Percentiles rank a stretch among this genome's conserved stretches.
These are phyloP conservation scores for Xylariaceae sp. DNA, from an alignment of 2,329 filamentous ascomycete species.

Conservation along the genomic window DNA sequence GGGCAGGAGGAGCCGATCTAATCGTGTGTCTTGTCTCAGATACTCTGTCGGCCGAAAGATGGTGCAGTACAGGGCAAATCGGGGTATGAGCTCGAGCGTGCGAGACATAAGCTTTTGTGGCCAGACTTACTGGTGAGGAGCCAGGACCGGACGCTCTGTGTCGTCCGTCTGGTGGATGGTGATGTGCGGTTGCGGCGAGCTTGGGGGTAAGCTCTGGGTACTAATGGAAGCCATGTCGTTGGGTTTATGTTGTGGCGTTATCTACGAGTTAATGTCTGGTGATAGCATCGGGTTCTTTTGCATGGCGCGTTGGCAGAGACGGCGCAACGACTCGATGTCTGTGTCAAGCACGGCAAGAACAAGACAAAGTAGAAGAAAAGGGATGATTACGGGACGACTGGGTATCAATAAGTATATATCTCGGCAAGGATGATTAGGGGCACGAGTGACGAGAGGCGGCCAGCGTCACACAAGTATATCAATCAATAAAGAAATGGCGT, in stretches of 20 bases:
- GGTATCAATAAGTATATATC: too few species aligned
- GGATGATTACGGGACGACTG: too few species aligned
- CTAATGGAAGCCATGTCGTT: slow-evolving; percentile 6
- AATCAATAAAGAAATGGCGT: too few species aligned
- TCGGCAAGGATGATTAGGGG: too few species aligned
- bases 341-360: too few species aligned
- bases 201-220: slow-evolving; percentile 23
- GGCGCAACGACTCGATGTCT: too few species aligned
- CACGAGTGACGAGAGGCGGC: too few species aligned
- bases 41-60: slow-evolving; percentile 1
- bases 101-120: slow-evolving; percentile 3
- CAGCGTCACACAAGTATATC: too few species aligned
- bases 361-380: too few species aligned
- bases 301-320: too few species aligned
- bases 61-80: slow-evolving; percentile 2
- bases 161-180: slow-evolving; percentile 36
- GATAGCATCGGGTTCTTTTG: slow-evolving; percentile 22
- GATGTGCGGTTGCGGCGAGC: slow-evolving; percentile 40
- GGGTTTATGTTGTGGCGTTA: neutral
- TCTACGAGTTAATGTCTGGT: slow-evolving; percentile 13
- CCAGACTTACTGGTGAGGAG: slow-evolving; percentile 42
- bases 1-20: slow-evolving; percentile 44
- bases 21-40: slow-evolving; percentile 19
- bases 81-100: slow-evolving; percentile 1
- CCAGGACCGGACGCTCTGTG: slow-evolving; percentile 31